Base-by-base conservation (phyloP, 1,284 basidiomycete genomes). In the Marasmius sp. region DNA sequence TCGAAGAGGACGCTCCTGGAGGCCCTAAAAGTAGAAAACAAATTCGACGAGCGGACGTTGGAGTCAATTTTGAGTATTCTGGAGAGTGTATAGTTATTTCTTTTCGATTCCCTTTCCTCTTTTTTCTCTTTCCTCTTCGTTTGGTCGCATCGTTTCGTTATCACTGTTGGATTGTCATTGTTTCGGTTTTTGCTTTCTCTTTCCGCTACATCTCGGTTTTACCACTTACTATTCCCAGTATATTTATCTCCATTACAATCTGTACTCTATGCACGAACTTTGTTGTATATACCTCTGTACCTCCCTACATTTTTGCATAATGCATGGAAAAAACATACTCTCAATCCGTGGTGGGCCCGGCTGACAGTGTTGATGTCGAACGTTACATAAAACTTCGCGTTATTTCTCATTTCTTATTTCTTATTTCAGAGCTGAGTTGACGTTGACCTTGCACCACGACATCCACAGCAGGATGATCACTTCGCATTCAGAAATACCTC, bases 31-130 rank as follows among this genome's bases (percentile, higher is more conserved):
- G 60, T 63, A 45, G 71, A 68, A 5, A 74, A 72, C 12, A 72
- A 70, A 18, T 65, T 85, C 50, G 83, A 86, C 64, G 77, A 80
- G 68, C 76, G 75, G 77, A 82, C 81, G 69, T 73, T 86, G 72
- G 66, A 74, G 50, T 62, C 74, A 51, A 68, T 83, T 27, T 69
- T 78, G 56, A 69, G 74, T 51, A 67, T 77, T 55, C 68, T 78
- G 60, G 61, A 67, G 36, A 37, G 50, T 65, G 52, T 67, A 55
- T 67, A 66, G 61, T 69, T 54, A 59, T 49, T 62, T 58, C 64
- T 66, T 41, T 57, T 43, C 22, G 37, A 57, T 65, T 60, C 52
- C 52, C 50, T 58, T 56, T 47, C 47, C 58, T 51, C 36, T 50
- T 57, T 43, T 51, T 38, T 27, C 16, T 48, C 41, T n/a, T 18